phyloP scores from a whole-genome alignment of 192 early-diverging fungal genomes.

The Rhizoclosmatium sp. region DNA sequence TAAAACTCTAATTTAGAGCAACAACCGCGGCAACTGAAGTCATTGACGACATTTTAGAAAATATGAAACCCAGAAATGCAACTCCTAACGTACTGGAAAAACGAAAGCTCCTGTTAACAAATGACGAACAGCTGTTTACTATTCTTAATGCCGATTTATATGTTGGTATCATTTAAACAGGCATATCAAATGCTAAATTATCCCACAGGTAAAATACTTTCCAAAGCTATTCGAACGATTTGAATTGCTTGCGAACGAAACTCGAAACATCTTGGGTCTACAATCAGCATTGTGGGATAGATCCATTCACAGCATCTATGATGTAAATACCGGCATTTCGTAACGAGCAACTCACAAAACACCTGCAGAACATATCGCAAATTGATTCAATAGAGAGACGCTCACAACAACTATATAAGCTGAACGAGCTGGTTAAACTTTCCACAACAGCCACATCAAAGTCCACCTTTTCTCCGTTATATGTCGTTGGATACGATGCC shows the following conservation, averaged over 20 bases:
- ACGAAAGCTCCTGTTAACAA: conserved; percentile 12
- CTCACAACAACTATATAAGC: conserved; percentile 18
- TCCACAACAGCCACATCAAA: conserved; percentile 6
- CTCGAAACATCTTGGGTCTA: background rate
- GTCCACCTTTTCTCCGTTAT: conserved; percentile 23
- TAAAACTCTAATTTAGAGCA: conserved; percentile 37
- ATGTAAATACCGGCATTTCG: background rate
- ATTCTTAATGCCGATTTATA: conserved; percentile 37
- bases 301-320: conserved; percentile 18
- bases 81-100: conserved; percentile 8
- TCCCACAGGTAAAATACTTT: conserved; percentile 15
- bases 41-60: conserved; percentile 32
- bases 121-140: conserved; percentile 44
- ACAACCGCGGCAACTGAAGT: conserved; percentile 44
- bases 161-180: conserved; percentile 12
- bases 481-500: conserved; percentile 37
- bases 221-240: conserved; percentile 29
- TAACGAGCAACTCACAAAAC: background rate
- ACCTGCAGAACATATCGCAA: conserved; percentile 9
- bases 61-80: conserved; percentile 27
- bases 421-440: conserved; percentile 33
- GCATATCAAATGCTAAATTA: background rate
- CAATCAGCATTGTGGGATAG: conserved; percentile 33
- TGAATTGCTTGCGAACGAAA: conserved; percentile 14
- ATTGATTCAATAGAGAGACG: conserved; percentile 15